Evolutionary conservation across 106 monocot genomes (phyloP).

Genomic region (Triglochin maritima): DNA sequence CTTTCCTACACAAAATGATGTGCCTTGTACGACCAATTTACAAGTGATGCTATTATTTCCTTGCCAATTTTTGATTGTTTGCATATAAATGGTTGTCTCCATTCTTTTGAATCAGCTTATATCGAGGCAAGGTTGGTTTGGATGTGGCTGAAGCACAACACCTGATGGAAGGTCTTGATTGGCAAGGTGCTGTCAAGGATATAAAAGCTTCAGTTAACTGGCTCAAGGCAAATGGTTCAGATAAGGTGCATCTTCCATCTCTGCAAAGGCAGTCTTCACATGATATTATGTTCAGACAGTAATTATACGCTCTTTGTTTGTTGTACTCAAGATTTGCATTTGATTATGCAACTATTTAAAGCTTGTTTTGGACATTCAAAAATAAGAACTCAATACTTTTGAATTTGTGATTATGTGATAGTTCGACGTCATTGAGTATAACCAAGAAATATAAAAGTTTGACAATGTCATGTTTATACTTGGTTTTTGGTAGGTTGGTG

Average conservation of each 20-base stretch:
- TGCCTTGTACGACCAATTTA: neutral
- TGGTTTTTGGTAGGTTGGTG: slow-evolving; percentile 55
- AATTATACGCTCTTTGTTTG: neutral
- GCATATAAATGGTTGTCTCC: neutral
- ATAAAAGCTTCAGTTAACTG: slow-evolving; percentile 74
- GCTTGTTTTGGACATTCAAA: neutral
- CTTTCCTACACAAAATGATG: neutral
- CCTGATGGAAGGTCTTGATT: slow-evolving; percentile 80
- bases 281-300: too few species aligned
- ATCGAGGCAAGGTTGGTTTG: slow-evolving; percentile 85
- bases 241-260: slow-evolving; percentile 33
- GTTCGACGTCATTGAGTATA: too few species aligned
- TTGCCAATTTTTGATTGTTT: neutral
- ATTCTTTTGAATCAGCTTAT: slow-evolving; percentile 40
- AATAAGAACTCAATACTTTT: neutral
- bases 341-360: neutral
- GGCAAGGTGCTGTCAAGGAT: slow-evolving; percentile 87
- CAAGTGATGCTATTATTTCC: neutral
- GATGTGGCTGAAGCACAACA: slow-evolving; percentile 93
- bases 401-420: too few species aligned
- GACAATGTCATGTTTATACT: too few species aligned
- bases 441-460: too few species aligned
- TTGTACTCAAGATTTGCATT: neutral
- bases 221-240: slow-evolving; percentile 84
- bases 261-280: too few species aligned